Base-by-base conservation (phyloP, 805 yeast genomes). In the Hanseniaspora nectarophila region DNA sequence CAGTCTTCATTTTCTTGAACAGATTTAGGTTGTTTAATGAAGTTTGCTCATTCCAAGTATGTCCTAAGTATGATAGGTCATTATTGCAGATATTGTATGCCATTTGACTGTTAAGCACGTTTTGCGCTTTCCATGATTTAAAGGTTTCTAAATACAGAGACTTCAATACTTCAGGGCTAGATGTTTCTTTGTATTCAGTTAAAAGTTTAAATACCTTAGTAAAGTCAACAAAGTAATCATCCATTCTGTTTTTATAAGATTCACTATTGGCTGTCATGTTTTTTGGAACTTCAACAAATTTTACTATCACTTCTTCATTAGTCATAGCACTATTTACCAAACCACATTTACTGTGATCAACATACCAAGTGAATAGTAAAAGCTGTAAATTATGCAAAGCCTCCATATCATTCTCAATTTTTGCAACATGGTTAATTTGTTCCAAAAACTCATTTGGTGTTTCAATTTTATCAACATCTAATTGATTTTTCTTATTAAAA, bases 11-110 rank as follows among this genome's bases (percentile, higher is more conserved):
- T 21, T 37, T 20, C n/a, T 37, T 37, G 21, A 20, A 13, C 26
- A 37, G 18, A 10, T 20, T 37, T 26, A 37, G 38, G 12, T 49
- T 40, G n/a, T 42, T 42, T 9, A 32, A 32, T 8, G 29, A 24
- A 26, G 43, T 10, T 34, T 33, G 35, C 33, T 49, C 53, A 42
- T 49, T 49, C 53, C 53, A 49, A 23, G 53, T 42, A 5, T 26
- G 26, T 8, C 26, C 26, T 37, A 49, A 31, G 32, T 42, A 34
- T 1, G 12, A 5, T 13, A 31, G 5, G 37, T 49, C 46, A 20
- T 12, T 28, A 20, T 32, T 32, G 13, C 5, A 18, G 12, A 21
- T 16, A 20, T 37, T 28, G 18, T 34, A 42, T 4, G 37, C 23
- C 13, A 49, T 26, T 34, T 42, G 46, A 7, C 21, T 29, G 4